Conservation (phyloP, 1,284 basidiomycete species). For the Pisolithus thermaeus region DNA sequence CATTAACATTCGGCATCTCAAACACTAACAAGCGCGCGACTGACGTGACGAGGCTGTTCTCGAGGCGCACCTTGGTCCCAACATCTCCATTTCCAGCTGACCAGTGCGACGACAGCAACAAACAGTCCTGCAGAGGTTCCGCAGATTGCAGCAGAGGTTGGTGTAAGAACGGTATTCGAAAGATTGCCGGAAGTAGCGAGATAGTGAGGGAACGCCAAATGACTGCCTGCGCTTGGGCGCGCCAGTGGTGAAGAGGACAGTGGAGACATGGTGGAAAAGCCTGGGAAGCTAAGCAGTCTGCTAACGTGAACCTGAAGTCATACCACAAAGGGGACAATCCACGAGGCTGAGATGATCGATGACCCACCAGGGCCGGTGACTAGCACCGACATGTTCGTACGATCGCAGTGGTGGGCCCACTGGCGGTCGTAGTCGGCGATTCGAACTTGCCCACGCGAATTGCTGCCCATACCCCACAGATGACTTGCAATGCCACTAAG, state of each 20-base stretch:
- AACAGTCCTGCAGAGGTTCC: constrained; percentile 43
- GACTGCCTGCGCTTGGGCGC: background rate
- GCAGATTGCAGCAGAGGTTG: constrained; percentile 47
- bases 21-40: background rate
- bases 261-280: background rate
- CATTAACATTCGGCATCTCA: background rate
- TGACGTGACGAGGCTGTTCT: background rate
- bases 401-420: no score
- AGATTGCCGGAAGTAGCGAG: constrained; percentile 7
- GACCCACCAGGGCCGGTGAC: no score
- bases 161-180: constrained; percentile 23
- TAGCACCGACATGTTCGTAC: no score
- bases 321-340: background rate
- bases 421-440: no score
- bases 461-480: no score
- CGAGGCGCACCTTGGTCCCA: constrained; percentile 16
- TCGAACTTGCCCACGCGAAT: no score
- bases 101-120: constrained; percentile 39
- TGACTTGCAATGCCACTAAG: no score
- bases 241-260: background rate
- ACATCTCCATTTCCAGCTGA: constrained; percentile 45
- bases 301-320: background rate
- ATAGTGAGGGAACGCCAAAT: constrained; percentile 6
- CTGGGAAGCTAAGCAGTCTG: background rate
- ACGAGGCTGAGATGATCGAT: background rate